These are phyloP conservation scores for Kluyveromyces wickerhamii DNA, from an alignment of 805 yeast genomes.

Conservation along the genomic window DNA sequence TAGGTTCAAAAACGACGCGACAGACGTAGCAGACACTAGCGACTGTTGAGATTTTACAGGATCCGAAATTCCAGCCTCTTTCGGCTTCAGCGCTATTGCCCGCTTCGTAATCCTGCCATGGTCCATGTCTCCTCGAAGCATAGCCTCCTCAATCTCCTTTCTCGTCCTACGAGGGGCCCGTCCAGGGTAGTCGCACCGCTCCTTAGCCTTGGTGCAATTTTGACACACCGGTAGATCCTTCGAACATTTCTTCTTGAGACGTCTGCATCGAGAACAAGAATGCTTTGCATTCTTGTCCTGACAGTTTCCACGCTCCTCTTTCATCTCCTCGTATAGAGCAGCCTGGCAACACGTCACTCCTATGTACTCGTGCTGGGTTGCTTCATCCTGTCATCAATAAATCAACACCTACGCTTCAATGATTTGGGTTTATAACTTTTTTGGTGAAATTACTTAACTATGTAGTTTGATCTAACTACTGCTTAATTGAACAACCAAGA, in stretches of 20 bases:
- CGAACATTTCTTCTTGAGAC: conserved; percentile 42
- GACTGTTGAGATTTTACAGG: background rate
- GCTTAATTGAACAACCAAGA: too few relatives aligned
- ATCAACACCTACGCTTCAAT: too few relatives aligned
- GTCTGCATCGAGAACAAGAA: conserved; percentile 41
- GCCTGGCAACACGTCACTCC: too few relatives aligned
- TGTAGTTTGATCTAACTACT: too few relatives aligned
- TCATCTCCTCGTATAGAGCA: too few relatives aligned
- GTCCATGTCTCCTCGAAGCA: conserved; percentile 18
- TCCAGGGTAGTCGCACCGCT: conserved; percentile 37
- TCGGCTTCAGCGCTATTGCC: conserved; percentile 4
- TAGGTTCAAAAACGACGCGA: conserved; percentile 2
- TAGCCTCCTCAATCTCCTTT: conserved; percentile 23
- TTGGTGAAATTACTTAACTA: too few relatives aligned
- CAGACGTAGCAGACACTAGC: conserved; percentile 3
- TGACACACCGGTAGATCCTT: conserved; percentile 37
- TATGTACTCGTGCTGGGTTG: too few relatives aligned
- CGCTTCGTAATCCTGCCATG: conserved; percentile 5
- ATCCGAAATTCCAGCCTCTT: background rate
- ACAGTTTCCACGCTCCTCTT: too few relatives aligned
- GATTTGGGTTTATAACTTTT: too few relatives aligned
- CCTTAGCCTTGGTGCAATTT: conserved; percentile 35
- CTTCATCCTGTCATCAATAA: too few relatives aligned
- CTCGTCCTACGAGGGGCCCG: conserved; percentile 35
- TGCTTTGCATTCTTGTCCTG: conserved; percentile 15